phyloP scores from a whole-genome alignment of 352 stramenopile genomes.

The Phytophthora pseudosyringae region DNA sequence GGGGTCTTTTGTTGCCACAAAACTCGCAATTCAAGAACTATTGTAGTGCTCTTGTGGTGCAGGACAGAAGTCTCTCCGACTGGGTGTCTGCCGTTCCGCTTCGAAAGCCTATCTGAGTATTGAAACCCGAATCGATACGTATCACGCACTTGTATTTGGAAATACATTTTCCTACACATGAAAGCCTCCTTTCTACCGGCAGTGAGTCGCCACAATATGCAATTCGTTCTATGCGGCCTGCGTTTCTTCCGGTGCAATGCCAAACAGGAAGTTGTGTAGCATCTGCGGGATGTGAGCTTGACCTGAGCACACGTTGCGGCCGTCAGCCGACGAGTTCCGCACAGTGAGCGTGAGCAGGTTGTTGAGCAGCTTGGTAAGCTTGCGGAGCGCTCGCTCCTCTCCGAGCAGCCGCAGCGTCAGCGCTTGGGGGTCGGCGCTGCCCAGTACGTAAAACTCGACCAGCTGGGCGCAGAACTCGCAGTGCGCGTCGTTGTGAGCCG shows the following conservation, averaged over 20 bases:
- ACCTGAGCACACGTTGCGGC: constrained; percentile 24
- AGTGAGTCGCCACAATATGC: background rate
- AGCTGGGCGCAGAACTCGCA: constrained; percentile 39
- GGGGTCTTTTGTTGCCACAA: too few relatives aligned
- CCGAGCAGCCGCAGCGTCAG: constrained; percentile 29
- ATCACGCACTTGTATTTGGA: constrained; percentile 17
- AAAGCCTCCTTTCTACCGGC: background rate
- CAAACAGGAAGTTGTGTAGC: constrained; percentile 41
- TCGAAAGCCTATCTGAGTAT: too few relatives aligned
- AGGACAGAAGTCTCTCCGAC: background rate
- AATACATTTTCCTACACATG: background rate
- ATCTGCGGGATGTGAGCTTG: constrained; percentile 39
- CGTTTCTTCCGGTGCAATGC: constrained; percentile 3
- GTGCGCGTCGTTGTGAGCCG: constrained; percentile 26
- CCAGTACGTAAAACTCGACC: constrained; percentile 38
- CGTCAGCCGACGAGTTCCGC: constrained; percentile 17
- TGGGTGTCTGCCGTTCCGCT: too few relatives aligned
- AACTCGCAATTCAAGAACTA: too few relatives aligned
- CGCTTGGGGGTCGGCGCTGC: constrained; percentile 27
- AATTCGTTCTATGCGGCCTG: constrained; percentile 14
- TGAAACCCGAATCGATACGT: background rate
- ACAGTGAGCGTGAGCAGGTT: constrained; percentile 37
- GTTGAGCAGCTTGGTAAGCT: constrained; percentile 33
- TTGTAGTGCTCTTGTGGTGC: background rate
- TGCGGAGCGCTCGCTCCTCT: constrained; percentile 26